Base-by-base conservation (phyloP, 2,329 filamentous ascomycete species). In the Clonostachys sp. region DNA sequence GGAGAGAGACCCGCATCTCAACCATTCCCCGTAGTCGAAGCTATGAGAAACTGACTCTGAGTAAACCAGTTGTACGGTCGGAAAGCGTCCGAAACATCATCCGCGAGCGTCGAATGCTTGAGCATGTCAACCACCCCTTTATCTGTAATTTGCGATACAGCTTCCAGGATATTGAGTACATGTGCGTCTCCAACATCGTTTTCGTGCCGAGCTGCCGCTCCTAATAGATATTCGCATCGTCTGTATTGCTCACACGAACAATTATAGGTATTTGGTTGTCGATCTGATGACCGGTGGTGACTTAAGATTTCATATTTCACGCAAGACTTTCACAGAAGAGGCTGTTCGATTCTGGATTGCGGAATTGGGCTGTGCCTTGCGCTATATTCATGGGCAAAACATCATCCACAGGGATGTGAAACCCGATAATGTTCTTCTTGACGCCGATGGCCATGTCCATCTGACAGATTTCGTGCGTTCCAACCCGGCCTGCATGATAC, bases 81-180 rank as follows among this genome's bases (percentile, higher is more conserved):
- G 94, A 97, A 69, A 97, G 92, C 64, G 94, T 97, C 51, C 87
- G 92, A 61, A 99, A 99, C 66, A 99, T 99, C 57, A 94, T 99
- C 62, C 86, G 94, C 58, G 94, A 99, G 75, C 83, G 94, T 54
- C 85, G 92, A 64, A 99, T 99, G 94, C 81, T 99, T 62, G 91
- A 99, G 72, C 91, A 97, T 66, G 80, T 99, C 59, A 96, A 96
- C 65, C 94, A 99, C 62, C 91, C 92, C 24, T 99, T 97, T 67
- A 87, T 99, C 57, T 97, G 92, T 75, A 99, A 99, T 68, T 74
- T 99, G 75, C 88, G 94, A 60, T 99, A 97, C 73, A 96, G 91
- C 71, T 99, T 99, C 65, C 94, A 99, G 71, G 94, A 99, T 68
- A 91, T 97, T 59, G 94, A 99, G 68, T 99, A 99, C 71, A 87